A percentile compares a stretch with the other conserved stretches of the same genome.
Evolutionary conservation across 805 yeast species (phyloP).

Genomic region (Yarrowia keelungensis): DNA sequence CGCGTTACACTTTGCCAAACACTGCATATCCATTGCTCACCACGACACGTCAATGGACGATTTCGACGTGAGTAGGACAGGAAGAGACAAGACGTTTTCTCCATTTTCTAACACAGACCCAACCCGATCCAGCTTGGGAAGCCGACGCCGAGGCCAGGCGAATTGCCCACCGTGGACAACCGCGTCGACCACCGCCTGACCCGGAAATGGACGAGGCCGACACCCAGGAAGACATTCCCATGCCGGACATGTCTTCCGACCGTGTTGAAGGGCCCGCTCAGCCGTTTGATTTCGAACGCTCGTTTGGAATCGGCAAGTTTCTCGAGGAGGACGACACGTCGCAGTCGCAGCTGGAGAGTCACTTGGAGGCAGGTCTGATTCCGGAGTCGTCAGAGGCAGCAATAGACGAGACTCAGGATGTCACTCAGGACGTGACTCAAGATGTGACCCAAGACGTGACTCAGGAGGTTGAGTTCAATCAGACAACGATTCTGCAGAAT

Average conservation of each 20-base stretch:
- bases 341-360: conserved; percentile 1
- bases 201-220: conserved; percentile 17
- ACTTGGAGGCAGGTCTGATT: background rate
- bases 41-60: conserved; percentile 6
- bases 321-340: conserved; percentile 14
- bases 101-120: conserved; percentile 29
- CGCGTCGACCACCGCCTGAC: conserved; percentile 9
- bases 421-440: conserved; percentile 7
- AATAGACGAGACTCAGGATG: conserved; percentile 22
- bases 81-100: background rate
- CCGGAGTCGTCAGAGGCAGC: conserved; percentile 23
- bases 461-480: background rate
- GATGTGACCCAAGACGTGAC: conserved; percentile 6
- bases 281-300: conserved; percentile 30
- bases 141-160: conserved; percentile 7
- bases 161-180: conserved; percentile 5
- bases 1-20: background rate
- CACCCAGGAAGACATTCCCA: conserved; percentile 28
- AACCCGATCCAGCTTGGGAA: conserved; percentile 29
- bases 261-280: conserved; percentile 4
- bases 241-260: conserved; percentile 14
- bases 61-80: conserved; percentile 15
- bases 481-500: background rate
- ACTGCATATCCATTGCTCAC: background rate
- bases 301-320: conserved; percentile 8